A percentile compares a stretch with the other conserved stretches of the same genome.
Evolutionary conservation across 352 stramenopile species (phyloP).

Genomic region (Plasmopara halstedii): DNA sequence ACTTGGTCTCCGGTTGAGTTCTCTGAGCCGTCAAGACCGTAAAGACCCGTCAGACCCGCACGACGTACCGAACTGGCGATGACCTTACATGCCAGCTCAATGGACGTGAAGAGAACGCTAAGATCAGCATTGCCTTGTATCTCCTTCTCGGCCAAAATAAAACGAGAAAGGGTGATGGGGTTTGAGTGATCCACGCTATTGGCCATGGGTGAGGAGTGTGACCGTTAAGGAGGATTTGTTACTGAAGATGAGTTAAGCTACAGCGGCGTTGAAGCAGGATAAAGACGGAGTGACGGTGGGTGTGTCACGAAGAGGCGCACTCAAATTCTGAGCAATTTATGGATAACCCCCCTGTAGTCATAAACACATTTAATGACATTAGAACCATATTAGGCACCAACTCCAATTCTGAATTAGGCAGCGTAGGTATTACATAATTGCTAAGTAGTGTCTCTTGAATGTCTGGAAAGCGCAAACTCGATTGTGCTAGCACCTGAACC

Average conservation of each 20-base stretch:
- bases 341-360: no score
- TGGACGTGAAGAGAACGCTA: conserved; percentile 93
- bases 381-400: no score
- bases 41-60: conserved; percentile 86
- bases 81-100: conserved; percentile 95
- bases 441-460: no score
- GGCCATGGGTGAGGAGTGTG: conserved; percentile 20
- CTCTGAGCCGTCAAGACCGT: conserved; percentile 94
- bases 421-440: no score
- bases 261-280: conserved; percentile 14
- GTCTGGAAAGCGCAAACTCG: no score
- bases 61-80: conserved; percentile 95
- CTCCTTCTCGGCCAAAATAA: conserved; percentile 90
- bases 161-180: conserved; percentile 91
- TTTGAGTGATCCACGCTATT: conserved; percentile 65
- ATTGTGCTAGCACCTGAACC: no score
- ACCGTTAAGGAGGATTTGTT: conserved; percentile 14
- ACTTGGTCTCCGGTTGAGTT: conserved; percentile 97
- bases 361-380: no score
- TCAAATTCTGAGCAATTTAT: no score
- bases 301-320: conserved; percentile 24
- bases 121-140: conserved; percentile 91
- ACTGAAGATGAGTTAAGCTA: conserved; percentile 4
- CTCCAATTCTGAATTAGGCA: no score
- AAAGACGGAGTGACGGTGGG: conserved; percentile 14